These are phyloP conservation scores for Penicillium ochrochloron DNA, from an alignment of 495 filamentous ascomycete species.

Conservation along the genomic window DNA sequence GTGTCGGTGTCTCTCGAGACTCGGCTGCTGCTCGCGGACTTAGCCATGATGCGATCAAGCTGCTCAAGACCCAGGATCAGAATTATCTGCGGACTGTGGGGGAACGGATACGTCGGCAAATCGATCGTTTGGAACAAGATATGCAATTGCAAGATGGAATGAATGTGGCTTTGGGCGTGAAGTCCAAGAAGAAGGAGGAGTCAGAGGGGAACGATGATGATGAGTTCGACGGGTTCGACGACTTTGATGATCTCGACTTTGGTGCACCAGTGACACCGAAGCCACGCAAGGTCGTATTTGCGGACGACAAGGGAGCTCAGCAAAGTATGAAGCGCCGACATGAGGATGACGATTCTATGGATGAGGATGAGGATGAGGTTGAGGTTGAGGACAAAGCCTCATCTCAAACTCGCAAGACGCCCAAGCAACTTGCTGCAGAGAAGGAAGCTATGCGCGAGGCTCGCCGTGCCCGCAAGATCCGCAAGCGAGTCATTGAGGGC, in stretches of 20 bases:
- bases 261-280: conserved; percentile 34
- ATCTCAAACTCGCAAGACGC: conserved; percentile 37
- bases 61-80: conserved; percentile 95
- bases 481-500: conserved; percentile 52
- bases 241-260: conserved; percentile 37
- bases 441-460: conserved; percentile 46
- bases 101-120: conserved; percentile 61
- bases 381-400: conserved; percentile 26
- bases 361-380: conserved; percentile 38
- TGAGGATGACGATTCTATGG: conserved; percentile 30
- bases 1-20: conserved; percentile 51
- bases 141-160: conserved; percentile 48
- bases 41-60: conserved; percentile 71
- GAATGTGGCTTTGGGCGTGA: conserved; percentile 34
- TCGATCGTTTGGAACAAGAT: conserved; percentile 62
- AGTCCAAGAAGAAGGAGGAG: conserved; percentile 32
- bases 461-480: conserved; percentile 50
- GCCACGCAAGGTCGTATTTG: conserved; percentile 59
- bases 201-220: conserved; percentile 32
- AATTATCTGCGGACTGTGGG: conserved; percentile 79
- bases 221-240: conserved; percentile 31
- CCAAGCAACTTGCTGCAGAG: conserved; percentile 48
- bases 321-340: conserved; percentile 36
- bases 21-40: conserved; percentile 48
- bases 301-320: conserved; percentile 57